These are phyloP conservation scores for Colletotrichum sp. DNA, from an alignment of 2,329 filamentous ascomycete genomes.

Conservation along the genomic window DNA sequence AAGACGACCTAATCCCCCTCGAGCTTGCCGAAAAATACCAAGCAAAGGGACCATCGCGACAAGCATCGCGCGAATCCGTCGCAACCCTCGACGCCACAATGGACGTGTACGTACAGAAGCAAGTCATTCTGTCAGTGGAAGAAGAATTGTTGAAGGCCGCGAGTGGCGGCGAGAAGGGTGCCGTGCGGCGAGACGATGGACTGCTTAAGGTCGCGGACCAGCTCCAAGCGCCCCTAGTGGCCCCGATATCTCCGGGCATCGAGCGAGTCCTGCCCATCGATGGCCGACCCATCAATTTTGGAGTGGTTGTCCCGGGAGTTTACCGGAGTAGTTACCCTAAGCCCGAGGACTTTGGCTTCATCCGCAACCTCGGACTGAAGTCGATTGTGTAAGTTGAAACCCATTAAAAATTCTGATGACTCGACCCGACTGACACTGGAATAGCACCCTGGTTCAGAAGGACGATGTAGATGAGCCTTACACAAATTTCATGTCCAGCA, in stretches of 20 bases:
- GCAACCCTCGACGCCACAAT: neutral
- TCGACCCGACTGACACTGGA: constrained; percentile 14
- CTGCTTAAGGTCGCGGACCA: neutral
- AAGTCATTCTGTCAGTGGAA: neutral
- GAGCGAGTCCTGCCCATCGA: constrained; percentile 17
- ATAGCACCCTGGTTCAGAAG: constrained; percentile 68
- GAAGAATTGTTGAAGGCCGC: neutral
- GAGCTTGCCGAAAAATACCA: constrained; percentile 11
- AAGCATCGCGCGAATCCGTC: constrained; percentile 12
- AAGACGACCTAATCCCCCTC: constrained; percentile 1
- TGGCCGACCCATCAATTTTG: constrained; percentile 73
- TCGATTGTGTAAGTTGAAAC: constrained; percentile 73
- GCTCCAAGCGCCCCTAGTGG: neutral
- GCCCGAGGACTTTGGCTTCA: constrained; percentile 71
- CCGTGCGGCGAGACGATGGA: neutral
- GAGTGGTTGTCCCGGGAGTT: constrained; percentile 73
- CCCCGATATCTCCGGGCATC: neutral
- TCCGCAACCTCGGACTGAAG: constrained; percentile 73
- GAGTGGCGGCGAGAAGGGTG: neutral
- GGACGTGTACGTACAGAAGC: constrained; percentile 13
- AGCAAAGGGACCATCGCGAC: neutral
- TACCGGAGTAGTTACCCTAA: constrained; percentile 85
- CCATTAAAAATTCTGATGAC: neutral
- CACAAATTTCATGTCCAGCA: constrained; percentile 65
- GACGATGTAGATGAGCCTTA: constrained; percentile 60